Percentiles rank a stretch among this genome's conserved stretches.
Conservation (phyloP, 2,329 filamentous ascomycete species). For the Apiospora koreana region DNA sequence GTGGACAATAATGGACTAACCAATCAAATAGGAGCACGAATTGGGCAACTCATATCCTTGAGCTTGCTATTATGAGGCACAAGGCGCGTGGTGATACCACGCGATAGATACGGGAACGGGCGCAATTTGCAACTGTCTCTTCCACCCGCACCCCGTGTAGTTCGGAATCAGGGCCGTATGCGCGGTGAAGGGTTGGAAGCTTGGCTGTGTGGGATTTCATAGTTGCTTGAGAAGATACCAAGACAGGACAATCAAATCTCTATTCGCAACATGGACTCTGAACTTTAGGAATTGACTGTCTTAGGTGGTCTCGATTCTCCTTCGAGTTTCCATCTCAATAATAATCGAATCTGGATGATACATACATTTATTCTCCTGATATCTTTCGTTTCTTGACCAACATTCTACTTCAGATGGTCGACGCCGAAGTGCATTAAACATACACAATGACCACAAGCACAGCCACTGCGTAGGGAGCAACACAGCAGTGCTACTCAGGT, state of each 20-base stretch:
- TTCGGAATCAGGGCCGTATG: not conserved
- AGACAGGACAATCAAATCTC: not conserved
- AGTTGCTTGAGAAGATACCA: not conserved
- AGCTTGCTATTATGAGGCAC: not conserved
- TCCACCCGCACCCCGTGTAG: not conserved
- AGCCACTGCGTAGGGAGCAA: not conserved
- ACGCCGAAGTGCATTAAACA: not conserved
- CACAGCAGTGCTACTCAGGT: not conserved
- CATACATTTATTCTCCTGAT: not conserved
- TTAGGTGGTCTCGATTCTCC: not conserved
- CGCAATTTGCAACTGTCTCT: not conserved
- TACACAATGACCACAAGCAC: not conserved
- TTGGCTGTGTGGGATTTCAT: not conserved
- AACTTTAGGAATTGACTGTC: not conserved
- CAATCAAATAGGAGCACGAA: conserved; percentile 59
- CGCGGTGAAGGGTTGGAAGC: not conserved
- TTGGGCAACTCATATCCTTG: conserved; percentile 62
- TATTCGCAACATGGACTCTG: not conserved
- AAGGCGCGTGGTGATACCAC: not conserved
- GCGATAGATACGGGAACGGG: not conserved
- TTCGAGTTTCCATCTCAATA: not conserved
- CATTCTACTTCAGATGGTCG: not conserved
- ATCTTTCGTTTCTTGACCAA: not conserved
- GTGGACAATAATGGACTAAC: not conserved
- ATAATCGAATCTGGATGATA: not conserved